Evolutionary conservation across 176 grass and related monocot species (phyloP), one percentile per base, ranked within the genome.

Genomic region (Guadua angustifolia): DNA sequence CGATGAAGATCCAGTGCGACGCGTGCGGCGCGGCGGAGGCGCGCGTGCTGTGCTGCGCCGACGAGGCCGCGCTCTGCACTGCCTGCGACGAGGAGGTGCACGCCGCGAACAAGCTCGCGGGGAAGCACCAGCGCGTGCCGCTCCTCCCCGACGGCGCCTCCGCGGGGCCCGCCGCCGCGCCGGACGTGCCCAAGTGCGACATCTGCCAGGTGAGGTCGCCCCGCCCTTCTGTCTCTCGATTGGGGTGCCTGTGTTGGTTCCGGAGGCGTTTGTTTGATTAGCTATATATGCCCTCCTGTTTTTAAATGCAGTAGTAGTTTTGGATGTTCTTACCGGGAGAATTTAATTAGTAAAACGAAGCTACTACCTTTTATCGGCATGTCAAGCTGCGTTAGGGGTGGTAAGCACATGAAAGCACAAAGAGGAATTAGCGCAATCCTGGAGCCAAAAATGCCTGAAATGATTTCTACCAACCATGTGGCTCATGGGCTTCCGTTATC

Each of bases 1-100:
- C 77, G 82, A 95, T 95, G 94, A 96, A 93, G 90, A 96, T 96
- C 80, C 94, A 96, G 86, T 96, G 94, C 63, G 90, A 93, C 79
- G 94, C 89, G 83, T 96, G 94, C 42, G 91, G 89, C 2, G 85
- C 85, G 38, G 91, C 91, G 82, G 86, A 92, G 86, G 94, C 94
- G 71, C 89, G 84, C 40, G 86, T 96, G 77, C 89, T 96, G 59
- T 96, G 94, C 78, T 96, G 91, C 86, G 94, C 91, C 29, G 94
- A 96, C 94, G 94, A 96, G 86, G 94, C 94, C 36, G 94, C 94
- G 77, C 91, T 96, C 77, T 96, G 94, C 77, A 77, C 35, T 7
- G 87, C 83, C 80, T 96, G 94, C 67, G 94, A 96, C 80, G 86
- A 93, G 83, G 94, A 93, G 86, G 83, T 96, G 43, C 94, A 96